Percentiles rank a stretch among this genome's conserved stretches.
phyloP scores from a whole-genome alignment of 73 alveolate genomes.

The Tetrahymena malaccensis region DNA sequence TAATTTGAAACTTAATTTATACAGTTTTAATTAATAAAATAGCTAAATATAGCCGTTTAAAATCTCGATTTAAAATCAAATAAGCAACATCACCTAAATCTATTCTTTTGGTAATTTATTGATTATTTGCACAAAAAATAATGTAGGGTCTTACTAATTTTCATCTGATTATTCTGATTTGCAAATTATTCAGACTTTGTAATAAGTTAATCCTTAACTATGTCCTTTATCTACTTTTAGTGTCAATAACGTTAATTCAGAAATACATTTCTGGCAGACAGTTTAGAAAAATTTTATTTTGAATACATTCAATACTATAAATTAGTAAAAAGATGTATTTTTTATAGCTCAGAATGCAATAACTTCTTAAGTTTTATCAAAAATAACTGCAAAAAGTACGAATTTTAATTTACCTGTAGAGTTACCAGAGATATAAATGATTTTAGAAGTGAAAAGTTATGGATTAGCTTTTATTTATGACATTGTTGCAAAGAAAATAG shows the following conservation, averaged over 20 bases:
- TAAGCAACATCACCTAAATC: neutral
- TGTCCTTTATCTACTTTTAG: neutral
- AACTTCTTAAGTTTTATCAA: neutral
- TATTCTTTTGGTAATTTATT: neutral
- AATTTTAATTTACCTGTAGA: neutral
- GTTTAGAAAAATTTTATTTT: neutral
- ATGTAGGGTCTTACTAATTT: neutral
- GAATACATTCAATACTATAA: neutral
- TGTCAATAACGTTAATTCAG: neutral
- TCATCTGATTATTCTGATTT: neutral
- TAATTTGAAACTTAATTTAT: neutral
- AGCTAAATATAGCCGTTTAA: neutral
- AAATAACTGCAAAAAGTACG: neutral
- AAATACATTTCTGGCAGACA: neutral
- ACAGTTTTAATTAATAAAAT: no score
- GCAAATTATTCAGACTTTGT: no score
- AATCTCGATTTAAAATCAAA: no score
- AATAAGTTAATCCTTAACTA: neutral
- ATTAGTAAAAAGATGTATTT: neutral
- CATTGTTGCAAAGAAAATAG: neutral
- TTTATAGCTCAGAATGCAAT: neutral
- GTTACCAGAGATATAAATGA: neutral
- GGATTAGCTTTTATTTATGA: neutral
- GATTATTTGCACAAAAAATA: neutral
- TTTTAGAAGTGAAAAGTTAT: neutral